Conservation (phyloP, 108 stramenopile genomes). For the Fragilaria radians region DNA sequence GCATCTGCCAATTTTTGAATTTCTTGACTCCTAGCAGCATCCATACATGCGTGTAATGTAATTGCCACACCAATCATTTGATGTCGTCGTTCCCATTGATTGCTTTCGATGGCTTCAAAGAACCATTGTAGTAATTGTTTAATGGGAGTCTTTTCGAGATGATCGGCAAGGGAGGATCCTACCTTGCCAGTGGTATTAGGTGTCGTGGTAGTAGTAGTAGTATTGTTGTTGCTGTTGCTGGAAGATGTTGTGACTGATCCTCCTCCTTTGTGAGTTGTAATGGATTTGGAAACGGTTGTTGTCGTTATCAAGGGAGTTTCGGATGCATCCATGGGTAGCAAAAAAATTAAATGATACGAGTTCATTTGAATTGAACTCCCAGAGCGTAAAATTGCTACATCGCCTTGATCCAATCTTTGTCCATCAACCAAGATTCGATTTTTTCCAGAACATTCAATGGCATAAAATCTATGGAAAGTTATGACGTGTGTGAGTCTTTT, state of each 20-base stretch:
- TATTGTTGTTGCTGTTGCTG: neutral
- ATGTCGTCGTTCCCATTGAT: conserved; percentile 41
- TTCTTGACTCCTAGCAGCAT: conserved; percentile 9
- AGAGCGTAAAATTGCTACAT: conserved; percentile 18
- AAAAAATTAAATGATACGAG: conserved; percentile 28
- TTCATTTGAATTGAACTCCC: conserved; percentile 29
- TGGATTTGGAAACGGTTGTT: neutral
- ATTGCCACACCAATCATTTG: conserved; percentile 40
- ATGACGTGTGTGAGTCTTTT: neutral
- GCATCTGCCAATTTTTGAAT: conserved; percentile 20
- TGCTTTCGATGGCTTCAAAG: conserved; percentile 10
- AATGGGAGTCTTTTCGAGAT: neutral
- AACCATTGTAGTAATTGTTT: conserved; percentile 1
- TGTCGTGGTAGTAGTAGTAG: neutral
- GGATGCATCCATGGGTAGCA: conserved; percentile 21
- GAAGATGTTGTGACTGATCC: neutral
- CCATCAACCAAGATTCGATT: conserved; percentile 47
- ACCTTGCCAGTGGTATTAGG: neutral
- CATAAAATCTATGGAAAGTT: conserved; percentile 42
- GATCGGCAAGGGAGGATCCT: neutral
- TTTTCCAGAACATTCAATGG: conserved; percentile 54
- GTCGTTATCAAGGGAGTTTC: neutral
- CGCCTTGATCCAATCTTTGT: conserved; percentile 32
- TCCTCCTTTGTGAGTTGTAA: neutral
- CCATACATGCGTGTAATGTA: conserved; percentile 30